Evolutionary conservation across 1,139 yeast genomes (phyloP).

Genomic region (Candida tropicalis): DNA sequence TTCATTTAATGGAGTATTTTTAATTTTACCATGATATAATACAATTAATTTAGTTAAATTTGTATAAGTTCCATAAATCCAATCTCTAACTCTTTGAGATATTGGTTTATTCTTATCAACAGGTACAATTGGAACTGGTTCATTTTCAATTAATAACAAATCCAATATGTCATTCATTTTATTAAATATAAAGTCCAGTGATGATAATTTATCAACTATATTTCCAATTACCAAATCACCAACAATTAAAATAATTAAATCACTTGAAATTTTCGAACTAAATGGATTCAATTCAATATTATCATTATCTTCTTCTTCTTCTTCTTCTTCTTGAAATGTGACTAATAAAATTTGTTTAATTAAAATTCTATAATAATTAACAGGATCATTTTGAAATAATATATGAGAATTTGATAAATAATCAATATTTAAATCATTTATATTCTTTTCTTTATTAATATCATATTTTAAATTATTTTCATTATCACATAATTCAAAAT

Average conservation of each 20-base stretch:
- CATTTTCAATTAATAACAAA: not conserved
- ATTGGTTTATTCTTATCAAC: not conserved
- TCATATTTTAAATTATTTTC: conserved; percentile 16
- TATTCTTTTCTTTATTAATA: not conserved
- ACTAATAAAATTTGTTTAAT: conserved; percentile 24
- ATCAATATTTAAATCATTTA: conserved; percentile 16
- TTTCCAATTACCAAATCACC: conserved; percentile 40
- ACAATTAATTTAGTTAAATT: conserved; percentile 3
- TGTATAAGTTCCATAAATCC: conserved; percentile 1
- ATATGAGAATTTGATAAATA: conserved; percentile 22
- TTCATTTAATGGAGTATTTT: not conserved
- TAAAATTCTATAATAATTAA: conserved; percentile 30
- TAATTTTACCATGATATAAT: conserved; percentile 1
- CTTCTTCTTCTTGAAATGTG: not conserved
- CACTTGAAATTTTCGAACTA: conserved; percentile 32
- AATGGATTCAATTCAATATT: conserved; percentile 17
- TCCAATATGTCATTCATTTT: conserved; percentile 16
- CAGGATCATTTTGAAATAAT: conserved; percentile 17
- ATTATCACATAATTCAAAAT: conserved; percentile 5
- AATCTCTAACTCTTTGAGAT: not conserved
- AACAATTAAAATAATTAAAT: conserved; percentile 30
- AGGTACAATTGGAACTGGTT: not conserved
- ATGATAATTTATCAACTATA: conserved; percentile 29
- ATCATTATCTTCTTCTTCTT: not conserved
- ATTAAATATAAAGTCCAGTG: conserved; percentile 32